Conservation (phyloP, 768 basidiomycete genomes). For the Multifurca ochricompacta region DNA sequence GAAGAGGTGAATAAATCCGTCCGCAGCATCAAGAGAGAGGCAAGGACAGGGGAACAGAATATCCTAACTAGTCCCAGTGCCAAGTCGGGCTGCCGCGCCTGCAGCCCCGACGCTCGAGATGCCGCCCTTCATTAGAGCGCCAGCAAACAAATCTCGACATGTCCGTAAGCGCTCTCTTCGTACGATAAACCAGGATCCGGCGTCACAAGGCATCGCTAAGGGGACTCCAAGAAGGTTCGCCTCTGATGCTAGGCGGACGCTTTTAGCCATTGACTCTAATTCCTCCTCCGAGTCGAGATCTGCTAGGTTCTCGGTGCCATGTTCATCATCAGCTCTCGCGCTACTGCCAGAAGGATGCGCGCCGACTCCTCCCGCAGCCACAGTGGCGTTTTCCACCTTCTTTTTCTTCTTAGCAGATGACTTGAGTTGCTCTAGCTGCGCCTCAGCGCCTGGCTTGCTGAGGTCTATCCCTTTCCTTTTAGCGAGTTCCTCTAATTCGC, state of each 20-base stretch:
- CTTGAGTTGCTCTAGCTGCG: constrained; percentile 26
- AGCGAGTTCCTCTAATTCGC: constrained; percentile 62
- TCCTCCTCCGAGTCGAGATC: constrained; percentile 83
- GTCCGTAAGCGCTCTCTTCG: constrained; percentile 55
- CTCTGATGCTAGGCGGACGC: constrained; percentile 47
- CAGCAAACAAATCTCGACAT: constrained; percentile 28
- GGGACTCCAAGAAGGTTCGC: constrained; percentile 56
- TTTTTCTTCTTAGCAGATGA: constrained; percentile 62
- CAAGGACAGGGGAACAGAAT: neutral
- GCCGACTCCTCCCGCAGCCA: constrained; percentile 28
- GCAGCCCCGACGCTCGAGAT: constrained; percentile 22
- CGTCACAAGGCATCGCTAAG: constrained; percentile 64
- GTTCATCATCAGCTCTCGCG: constrained; percentile 47
- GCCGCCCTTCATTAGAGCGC: constrained; percentile 25
- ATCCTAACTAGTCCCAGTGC: constrained; percentile 14
- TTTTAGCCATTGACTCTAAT: constrained; percentile 62
- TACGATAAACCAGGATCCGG: constrained; percentile 75
- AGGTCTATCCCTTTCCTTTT: constrained; percentile 44
- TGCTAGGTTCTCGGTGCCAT: constrained; percentile 51
- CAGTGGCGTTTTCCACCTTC: constrained; percentile 36
- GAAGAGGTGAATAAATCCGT: neutral
- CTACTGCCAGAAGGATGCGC: constrained; percentile 36
- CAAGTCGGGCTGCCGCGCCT: constrained; percentile 18
- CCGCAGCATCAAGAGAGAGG: neutral
- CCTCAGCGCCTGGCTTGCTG: constrained; percentile 35